A percentile compares a stretch with the other conserved stretches of the same genome.
phyloP scores from a whole-genome alignment of 1,284 basidiomycete species.

The Rhodotorula sp. region DNA sequence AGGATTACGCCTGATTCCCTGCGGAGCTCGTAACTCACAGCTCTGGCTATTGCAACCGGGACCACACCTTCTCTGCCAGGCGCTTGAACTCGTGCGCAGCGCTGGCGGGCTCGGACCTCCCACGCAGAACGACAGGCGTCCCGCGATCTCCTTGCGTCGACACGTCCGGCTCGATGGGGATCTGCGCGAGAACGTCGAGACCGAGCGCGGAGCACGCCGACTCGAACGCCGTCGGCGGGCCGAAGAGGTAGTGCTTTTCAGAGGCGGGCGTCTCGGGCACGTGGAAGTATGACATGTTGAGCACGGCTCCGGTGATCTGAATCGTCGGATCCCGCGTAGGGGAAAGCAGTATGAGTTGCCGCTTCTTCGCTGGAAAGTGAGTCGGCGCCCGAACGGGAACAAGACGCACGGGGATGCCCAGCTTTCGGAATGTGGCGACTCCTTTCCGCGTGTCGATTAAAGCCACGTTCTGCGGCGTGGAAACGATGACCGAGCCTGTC shows the following conservation, averaged over 20 bases:
- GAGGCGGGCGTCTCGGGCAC: constrained; percentile 61
- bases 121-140: constrained; percentile 53
- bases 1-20: background rate
- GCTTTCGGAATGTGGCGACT: constrained; percentile 87
- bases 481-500: constrained; percentile 82
- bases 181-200: constrained; percentile 71
- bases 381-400: too few species aligned
- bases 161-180: constrained; percentile 77
- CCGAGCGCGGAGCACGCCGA: constrained; percentile 62
- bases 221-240: constrained; percentile 65
- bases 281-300: constrained; percentile 89
- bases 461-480: constrained; percentile 93
- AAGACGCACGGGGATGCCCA: constrained; percentile 71
- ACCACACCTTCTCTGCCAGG: background rate
- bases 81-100: background rate
- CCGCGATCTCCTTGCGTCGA: constrained; percentile 75
- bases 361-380: background rate
- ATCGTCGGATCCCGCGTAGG: background rate
- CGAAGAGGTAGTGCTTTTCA: constrained; percentile 71
- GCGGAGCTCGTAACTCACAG: background rate
- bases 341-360: background rate
- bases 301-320: constrained; percentile 80
- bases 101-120: constrained; percentile 29
- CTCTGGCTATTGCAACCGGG: background rate
- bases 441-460: constrained; percentile 90